A percentile compares a stretch with the other conserved stretches of the same genome.
phyloP scores from a whole-genome alignment of 345 rosid genomes.

The Camelina hispida region DNA sequence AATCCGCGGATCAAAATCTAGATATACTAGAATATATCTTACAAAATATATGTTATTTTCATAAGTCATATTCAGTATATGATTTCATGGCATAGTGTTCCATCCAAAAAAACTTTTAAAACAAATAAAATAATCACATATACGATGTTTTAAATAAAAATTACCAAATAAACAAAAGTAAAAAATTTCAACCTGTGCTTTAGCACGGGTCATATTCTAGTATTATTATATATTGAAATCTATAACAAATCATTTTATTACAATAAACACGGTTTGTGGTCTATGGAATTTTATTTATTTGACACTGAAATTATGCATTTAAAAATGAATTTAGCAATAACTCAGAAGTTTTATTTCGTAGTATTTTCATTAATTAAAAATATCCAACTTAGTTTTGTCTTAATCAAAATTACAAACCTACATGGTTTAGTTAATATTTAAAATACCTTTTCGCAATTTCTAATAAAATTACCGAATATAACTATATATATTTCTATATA shows the following conservation, averaged over 20 bases:
- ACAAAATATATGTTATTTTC: no score
- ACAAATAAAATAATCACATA: no score
- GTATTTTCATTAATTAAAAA: not conserved
- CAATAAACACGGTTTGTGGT: not conserved
- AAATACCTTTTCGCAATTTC: not conserved
- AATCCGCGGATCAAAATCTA: no score
- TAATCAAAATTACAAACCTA: not conserved
- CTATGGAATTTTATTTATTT: no score
- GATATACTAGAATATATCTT: no score
- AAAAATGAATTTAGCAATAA: not conserved
- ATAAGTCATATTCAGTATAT: no score
- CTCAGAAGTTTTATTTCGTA: not conserved
- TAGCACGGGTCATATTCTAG: no score
- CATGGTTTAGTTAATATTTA: not conserved
- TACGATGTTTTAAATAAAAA: no score
- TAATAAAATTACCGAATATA: not conserved
- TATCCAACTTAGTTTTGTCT: not conserved
- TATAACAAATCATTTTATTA: not conserved
- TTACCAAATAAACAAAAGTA: no score
- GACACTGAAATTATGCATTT: not conserved
- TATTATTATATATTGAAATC: not conserved
- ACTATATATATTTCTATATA: not conserved
- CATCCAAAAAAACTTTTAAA: no score
- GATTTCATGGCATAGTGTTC: no score
- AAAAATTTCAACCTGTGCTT: no score